Conservation (phyloP, 2,329 filamentous ascomycete species). For the Cylindrodendrum hubeiense region DNA sequence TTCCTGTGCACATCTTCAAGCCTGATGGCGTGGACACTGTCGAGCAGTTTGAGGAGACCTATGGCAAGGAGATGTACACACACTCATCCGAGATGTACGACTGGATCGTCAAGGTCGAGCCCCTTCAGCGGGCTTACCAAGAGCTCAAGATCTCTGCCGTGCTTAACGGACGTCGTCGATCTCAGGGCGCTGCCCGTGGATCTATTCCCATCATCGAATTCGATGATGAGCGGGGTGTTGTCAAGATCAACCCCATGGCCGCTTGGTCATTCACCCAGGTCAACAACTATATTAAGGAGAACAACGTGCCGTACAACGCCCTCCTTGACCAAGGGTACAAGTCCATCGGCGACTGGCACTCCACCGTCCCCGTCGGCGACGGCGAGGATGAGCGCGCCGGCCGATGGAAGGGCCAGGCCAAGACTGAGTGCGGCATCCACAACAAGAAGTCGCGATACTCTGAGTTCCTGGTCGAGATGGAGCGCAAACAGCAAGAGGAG, state of each 20-base stretch:
- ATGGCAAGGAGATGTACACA: conserved; percentile 89
- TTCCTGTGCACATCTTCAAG: conserved; percentile 90
- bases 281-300: conserved; percentile 84
- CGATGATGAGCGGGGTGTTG: conserved; percentile 85
- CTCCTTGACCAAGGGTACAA: conserved; percentile 97
- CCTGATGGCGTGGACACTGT: conserved; percentile 80
- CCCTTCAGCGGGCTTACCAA: conserved; percentile 89
- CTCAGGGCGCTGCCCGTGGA: conserved; percentile 92
- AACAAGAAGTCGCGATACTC: conserved; percentile 96
- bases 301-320: conserved; percentile 93
- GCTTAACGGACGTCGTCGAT: conserved; percentile 89
- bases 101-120: conserved; percentile 97
- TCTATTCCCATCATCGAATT: conserved; percentile 92
- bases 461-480: conserved; percentile 81
- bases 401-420: conserved; percentile 94
- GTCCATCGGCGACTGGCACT: conserved; percentile 98
- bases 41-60: conserved; percentile 83
- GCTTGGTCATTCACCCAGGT: conserved; percentile 95
- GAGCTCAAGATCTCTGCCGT: conserved; percentile 91
- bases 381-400: conserved; percentile 96
- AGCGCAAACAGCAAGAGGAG: conserved; percentile 72
- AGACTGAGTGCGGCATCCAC: conserved; percentile 99
- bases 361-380: conserved; percentile 88
- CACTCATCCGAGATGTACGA: conserved; percentile 91
- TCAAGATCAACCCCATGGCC: conserved; percentile 98